Base-by-base conservation (phyloP, 257 asterid species). In the Solanum verrucosum region DNA sequence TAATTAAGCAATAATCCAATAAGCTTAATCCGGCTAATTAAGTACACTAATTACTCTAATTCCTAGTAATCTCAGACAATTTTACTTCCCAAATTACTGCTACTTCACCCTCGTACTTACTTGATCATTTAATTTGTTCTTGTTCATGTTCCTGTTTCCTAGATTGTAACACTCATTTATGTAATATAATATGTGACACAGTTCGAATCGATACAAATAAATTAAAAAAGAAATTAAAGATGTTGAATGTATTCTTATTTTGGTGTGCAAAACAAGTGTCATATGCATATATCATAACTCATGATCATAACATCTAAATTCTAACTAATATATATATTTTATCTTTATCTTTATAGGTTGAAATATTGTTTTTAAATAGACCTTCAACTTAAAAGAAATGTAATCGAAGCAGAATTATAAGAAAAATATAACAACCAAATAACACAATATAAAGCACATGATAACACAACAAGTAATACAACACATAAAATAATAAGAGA, bases 1-100 rank as follows among this genome's bases (percentile, higher is more conserved):
- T 1, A n/a, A 46, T 63, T 70, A 87, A 42, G 59, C 59, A 87
- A 88, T 88, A 87, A 88, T 88, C 93, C 93, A 63, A 90, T 88
- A 78, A 78, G 59, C 89, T 91, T 65, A 94, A 74, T 91, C 87
- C 81, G 87, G 87, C 82, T 29, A 79, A 79, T 46, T 79, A 25
- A 42, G 44, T 67, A 37, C 83, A 10, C 18, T 29, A 20, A 35
- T 84, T 13, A 44, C 56, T 44, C 56, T 44, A 35, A 35, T 84
- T 13, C 81, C 21, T 85, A 67, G 63, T 67, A 67, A 85, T 67
- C 65, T 85, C 81, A 67, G 42, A 46, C 16, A 29, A 46, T 12
- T 81, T 40, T 46, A 81, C 27, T 81, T 46, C 85, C 27, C 85
- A 81, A 81, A 16, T 81, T 81, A 40, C 13, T 77, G 21, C 60